Base-by-base conservation (phyloP, 2,329 filamentous ascomycete species). In the Trichoderma atrobrunneum region DNA sequence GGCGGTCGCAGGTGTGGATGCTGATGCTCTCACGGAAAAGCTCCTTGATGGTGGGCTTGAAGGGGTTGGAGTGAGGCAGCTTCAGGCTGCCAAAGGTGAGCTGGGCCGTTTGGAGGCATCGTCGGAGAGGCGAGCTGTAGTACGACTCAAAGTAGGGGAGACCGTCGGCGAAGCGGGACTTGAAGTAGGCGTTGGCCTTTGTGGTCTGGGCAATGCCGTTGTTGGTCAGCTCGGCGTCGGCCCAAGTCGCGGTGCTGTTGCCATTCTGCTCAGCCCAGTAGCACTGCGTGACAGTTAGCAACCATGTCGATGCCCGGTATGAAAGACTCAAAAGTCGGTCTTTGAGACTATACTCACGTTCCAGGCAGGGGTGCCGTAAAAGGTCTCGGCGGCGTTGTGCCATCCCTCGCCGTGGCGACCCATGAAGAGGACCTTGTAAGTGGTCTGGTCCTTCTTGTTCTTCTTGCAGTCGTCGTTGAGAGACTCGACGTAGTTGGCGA, bases 351-450 rank as follows among this genome's bases (percentile, higher is more conserved):
- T 36, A 36, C 87, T 76, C 79, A 88, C 88, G 78, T 93, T 90
- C 91, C 91, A 93, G 3, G 88, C 88, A 1, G 88, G 86, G 0
- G 90, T 92, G 61, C 90, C 90, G 75, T 91, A 93, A 78, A 85
- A 91, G 32, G 84, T 83, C 80, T 92, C 89, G 16, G 90, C 91
- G 7, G 85, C 85, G 74, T 90, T 90, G 74, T 90, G 87, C 75
- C 83, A 88, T 14, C 91, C 91, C 80, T 93, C 87, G 26, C 91
- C 92, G 77, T 93, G 92, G 51, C 92, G 88, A 3, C 88, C 91
- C 79, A 92, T 84, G 79, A 90, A 90, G 34, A 93, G 78, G 11
- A 94, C 84, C 76, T 91, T 91, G 82, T 92, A 93, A 34, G 57
- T 60, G 30, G 28, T 60, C 57, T 84, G 81, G 16, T 86, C 85